A percentile compares a stretch with the other conserved stretches of the same genome.
These are phyloP conservation scores for Escovopsis sp. DNA, from an alignment of 2,329 filamentous ascomycete genomes.

Conservation along the genomic window DNA sequence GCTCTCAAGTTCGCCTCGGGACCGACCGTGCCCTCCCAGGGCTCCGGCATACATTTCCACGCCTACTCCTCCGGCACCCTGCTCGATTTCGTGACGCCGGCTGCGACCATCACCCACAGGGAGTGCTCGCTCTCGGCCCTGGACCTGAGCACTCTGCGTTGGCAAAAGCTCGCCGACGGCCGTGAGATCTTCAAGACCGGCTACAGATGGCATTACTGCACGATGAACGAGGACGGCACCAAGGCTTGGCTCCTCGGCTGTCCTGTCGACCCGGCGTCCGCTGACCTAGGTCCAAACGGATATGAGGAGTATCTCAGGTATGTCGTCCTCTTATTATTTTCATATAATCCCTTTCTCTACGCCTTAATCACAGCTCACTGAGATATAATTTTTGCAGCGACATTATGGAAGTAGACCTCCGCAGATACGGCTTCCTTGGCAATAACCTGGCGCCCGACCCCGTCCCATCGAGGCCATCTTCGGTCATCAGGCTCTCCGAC, in stretches of 20 bases:
- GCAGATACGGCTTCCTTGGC: slow-evolving; percentile 79
- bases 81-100: slow-evolving; percentile 87
- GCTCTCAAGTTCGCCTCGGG: slow-evolving; percentile 75
- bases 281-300: slow-evolving; percentile 51
- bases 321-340: slow-evolving; percentile 4
- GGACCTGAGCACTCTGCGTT: slow-evolving; percentile 73
- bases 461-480: slow-evolving; percentile 33
- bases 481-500: slow-evolving; percentile 31
- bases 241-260: slow-evolving; percentile 96
- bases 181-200: slow-evolving; percentile 81
- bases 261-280: slow-evolving; percentile 53
- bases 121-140: slow-evolving; percentile 86
- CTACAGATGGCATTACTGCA: slow-evolving; percentile 98
- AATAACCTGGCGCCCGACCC: slow-evolving; percentile 52
- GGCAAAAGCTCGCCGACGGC: slow-evolving; percentile 90
- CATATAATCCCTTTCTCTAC: not conserved
- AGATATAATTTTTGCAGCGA: slow-evolving; percentile 35
- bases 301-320: slow-evolving; percentile 76
- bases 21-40: slow-evolving; percentile 72
- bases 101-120: slow-evolving; percentile 68
- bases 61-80: slow-evolving; percentile 86
- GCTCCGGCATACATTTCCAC: slow-evolving; percentile 87
- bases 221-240: slow-evolving; percentile 85
- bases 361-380: too few relatives aligned
- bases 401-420: slow-evolving; percentile 84